Conservation (phyloP, 2,329 filamentous ascomycete species). For the Geosmithia morbida region DNA sequence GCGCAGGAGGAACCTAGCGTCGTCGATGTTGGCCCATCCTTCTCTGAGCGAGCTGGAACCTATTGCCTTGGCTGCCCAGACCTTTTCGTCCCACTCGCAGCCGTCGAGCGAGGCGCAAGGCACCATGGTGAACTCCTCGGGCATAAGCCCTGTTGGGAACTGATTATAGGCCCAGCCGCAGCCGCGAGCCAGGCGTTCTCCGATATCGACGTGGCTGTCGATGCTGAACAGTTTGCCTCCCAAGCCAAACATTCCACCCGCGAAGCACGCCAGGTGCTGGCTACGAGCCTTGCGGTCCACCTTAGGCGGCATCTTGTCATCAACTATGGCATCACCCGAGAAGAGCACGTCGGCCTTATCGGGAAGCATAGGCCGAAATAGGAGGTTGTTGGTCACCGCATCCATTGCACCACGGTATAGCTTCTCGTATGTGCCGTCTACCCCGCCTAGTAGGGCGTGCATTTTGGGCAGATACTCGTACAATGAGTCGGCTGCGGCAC, state of each 20-base stretch:
- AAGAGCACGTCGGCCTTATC: constrained; percentile 45
- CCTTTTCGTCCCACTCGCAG: constrained; percentile 15
- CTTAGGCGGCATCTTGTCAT: constrained; percentile 1
- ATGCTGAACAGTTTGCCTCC: constrained; percentile 43
- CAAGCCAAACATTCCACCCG: constrained; percentile 52
- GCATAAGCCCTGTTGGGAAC: constrained; percentile 44
- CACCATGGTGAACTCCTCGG: constrained; percentile 41
- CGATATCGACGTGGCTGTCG: constrained; percentile 39
- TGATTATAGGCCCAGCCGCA: constrained; percentile 49
- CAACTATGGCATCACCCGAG: constrained; percentile 30
- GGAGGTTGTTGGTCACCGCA: constrained; percentile 43
- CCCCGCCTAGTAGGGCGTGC: constrained; percentile 51
- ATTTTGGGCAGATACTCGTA: constrained; percentile 56
- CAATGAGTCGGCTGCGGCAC: constrained; percentile 40
- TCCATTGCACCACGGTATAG: constrained; percentile 33
- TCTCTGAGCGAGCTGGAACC: constrained; percentile 22
- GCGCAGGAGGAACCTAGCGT: constrained; percentile 49
- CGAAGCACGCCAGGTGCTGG: constrained; percentile 51
- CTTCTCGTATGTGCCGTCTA: constrained; percentile 19
- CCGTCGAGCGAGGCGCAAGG: constrained; percentile 17
- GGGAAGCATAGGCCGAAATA: constrained; percentile 52
- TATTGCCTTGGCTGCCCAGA: constrained; percentile 10
- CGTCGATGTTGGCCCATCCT: constrained; percentile 40
- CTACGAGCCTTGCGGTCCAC: constrained; percentile 19
- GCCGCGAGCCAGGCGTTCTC: constrained; percentile 43